Evolutionary conservation across 1,139 yeast species (phyloP).

Genomic region (Zygosaccharomyces pseudobailii): DNA sequence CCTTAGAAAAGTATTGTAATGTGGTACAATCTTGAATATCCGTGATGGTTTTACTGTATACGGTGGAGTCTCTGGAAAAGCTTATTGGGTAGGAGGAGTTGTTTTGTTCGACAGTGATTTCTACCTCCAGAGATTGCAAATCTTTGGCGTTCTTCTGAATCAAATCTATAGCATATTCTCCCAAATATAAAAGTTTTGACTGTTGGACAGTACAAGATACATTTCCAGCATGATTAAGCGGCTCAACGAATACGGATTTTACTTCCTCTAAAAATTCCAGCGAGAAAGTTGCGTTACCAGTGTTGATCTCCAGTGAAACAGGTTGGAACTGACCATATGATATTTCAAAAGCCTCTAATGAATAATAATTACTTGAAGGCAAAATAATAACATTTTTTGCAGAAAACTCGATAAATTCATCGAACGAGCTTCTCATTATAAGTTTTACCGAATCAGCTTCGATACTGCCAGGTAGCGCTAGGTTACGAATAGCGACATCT

Average conservation of each 20-base stretch:
- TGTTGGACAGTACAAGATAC: slow-evolving; percentile 18
- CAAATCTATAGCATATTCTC: slow-evolving; percentile 19
- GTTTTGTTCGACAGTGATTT: slow-evolving; percentile 11
- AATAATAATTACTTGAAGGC: slow-evolving; percentile 6
- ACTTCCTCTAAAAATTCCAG: slow-evolving; percentile 19
- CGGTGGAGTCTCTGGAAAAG: slow-evolving; percentile 10
- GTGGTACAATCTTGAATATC: not conserved
- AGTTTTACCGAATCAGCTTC: slow-evolving; percentile 19
- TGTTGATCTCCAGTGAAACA: slow-evolving; percentile 20
- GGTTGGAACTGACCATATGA: slow-evolving; percentile 25
- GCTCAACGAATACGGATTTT: slow-evolving; percentile 14
- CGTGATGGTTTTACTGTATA: slow-evolving; percentile 1
- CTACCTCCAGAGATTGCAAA: slow-evolving; percentile 9
- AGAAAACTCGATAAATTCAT: slow-evolving; percentile 19
- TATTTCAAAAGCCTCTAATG: slow-evolving; percentile 21
- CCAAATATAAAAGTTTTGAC: slow-evolving; percentile 17
- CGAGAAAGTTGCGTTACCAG: slow-evolving; percentile 26
- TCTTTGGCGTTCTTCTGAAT: slow-evolving; percentile 12
- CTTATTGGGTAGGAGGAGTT: slow-evolving; percentile 13
- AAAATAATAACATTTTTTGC: slow-evolving; percentile 7
- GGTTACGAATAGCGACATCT: slow-evolving; percentile 15
- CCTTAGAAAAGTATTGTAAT: slow-evolving; percentile 19
- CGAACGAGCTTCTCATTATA: slow-evolving; percentile 15
- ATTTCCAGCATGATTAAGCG: slow-evolving; percentile 17
- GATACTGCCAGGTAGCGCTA: slow-evolving; percentile 19